phyloP scores from a whole-genome alignment of 306 rosid genomes.

The Vigna trinervia region DNA sequence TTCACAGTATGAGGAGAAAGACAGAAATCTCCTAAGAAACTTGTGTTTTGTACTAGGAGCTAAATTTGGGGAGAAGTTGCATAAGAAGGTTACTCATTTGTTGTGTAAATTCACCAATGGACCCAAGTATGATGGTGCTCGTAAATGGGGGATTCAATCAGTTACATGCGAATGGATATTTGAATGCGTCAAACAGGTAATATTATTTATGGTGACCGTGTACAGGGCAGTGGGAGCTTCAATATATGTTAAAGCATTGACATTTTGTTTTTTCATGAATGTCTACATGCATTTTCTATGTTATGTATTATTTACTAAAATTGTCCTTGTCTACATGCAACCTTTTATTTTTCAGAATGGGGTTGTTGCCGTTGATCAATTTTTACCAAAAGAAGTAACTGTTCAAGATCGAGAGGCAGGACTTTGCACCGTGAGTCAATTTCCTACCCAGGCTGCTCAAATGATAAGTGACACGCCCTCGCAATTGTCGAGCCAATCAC shows the following conservation, averaged over 20 bases:
- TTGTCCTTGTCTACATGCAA: constrained; percentile 12
- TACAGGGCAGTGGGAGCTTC: constrained; percentile 23
- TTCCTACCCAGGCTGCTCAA: constrained; percentile 76
- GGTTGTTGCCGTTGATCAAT: constrained; percentile 67
- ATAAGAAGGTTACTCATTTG: constrained; percentile 88
- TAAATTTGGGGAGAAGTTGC: constrained; percentile 71
- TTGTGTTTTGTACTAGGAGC: constrained; percentile 93
- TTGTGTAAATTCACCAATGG: constrained; percentile 85
- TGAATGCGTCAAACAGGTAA: constrained; percentile 96
- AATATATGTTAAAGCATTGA: constrained; percentile 28
- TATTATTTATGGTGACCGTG: constrained; percentile 40
- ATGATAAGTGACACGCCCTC: constrained; percentile 61
- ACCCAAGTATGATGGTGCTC: constrained; percentile 84
- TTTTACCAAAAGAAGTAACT: constrained; percentile 80
- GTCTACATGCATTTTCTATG: constrained; percentile 27
- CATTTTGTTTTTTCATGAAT: constrained; percentile 33
- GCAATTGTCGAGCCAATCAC: constrained; percentile 62
- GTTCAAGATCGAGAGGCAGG: constrained; percentile 86
- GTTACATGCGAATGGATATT: constrained; percentile 84
- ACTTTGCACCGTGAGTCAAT: constrained; percentile 74
- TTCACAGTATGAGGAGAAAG: constrained; percentile 91
- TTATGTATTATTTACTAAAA: constrained; percentile 27
- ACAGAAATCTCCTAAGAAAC: constrained; percentile 75
- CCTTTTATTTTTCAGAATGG: constrained; percentile 60
- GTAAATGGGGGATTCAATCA: constrained; percentile 76